Base-by-base conservation (phyloP, 805 yeast genomes). In the Alloascoidea africana region DNA sequence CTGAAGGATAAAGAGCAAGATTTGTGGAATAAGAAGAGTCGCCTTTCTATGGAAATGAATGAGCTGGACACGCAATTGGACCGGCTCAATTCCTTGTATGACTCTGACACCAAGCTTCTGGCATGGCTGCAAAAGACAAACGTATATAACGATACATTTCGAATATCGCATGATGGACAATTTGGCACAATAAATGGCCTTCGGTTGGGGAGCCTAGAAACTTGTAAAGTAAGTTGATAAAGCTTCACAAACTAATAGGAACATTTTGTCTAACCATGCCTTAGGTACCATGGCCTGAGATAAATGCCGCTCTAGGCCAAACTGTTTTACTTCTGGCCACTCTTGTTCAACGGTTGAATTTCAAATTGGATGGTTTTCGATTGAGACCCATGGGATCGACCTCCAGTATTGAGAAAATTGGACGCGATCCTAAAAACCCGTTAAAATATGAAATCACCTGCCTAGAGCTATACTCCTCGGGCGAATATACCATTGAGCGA, bases 231-330 rank as follows among this genome's bases (percentile, higher is more conserved):
- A 23, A 23, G 30, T 23, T 8, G n/a, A 23, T 8, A 23, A n/a
- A 23, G n/a, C 30, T 23, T 8, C n/a, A 23, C 30, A 8, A 23
- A 8, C 30, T 23, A 8, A 23, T 23, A 23, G 13, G 8, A 23
- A 23, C 13, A 8, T 23, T 23, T 23, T n/a, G n/a, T n/a, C n/a
- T n/a, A n/a, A n/a, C n/a, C n/a, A 23, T 23, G 8, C 30, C n/a
- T n/a, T 23, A 18, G 19, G 43, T 87, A 0, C 79, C 93, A 2
- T 85, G 94, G 94, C 73, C 83, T 39, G 97, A 87, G 48, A 77
- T 85, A 33, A 87, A 86, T 51, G 91, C 93, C 2, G 96, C 94
- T 0, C 58, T 87, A 47, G 97, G 97, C 0, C 95, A 87, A 46
- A 59, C 87, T 2, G 69, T 83, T 2, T 57, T 85, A 8, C 55